phyloP scores from a whole-genome alignment of 768 basidiomycete genomes.

The Lentinus brumalis region DNA sequence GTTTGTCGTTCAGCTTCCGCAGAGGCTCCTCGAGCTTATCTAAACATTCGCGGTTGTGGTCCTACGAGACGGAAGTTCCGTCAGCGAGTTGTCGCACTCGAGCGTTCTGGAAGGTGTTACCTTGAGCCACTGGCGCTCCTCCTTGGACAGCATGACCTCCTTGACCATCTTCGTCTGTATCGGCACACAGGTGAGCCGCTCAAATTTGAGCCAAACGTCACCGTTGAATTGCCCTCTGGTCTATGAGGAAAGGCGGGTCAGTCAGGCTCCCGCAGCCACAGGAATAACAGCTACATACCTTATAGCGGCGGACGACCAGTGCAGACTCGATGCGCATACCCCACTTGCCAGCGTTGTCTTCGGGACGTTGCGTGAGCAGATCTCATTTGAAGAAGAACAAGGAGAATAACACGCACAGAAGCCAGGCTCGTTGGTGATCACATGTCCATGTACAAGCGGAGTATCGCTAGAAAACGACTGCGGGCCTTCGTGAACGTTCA shows the following conservation, averaged over 20 bases:
- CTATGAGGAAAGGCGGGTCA: slow-evolving; percentile 34
- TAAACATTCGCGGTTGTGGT: slow-evolving; percentile 78
- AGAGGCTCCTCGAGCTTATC: slow-evolving; percentile 65
- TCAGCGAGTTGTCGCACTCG: background rate
- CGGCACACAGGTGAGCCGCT: slow-evolving; percentile 91
- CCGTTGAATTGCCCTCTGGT: slow-evolving; percentile 74
- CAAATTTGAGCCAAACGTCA: slow-evolving; percentile 85
- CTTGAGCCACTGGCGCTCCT: slow-evolving; percentile 87
- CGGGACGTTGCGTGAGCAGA: background rate
- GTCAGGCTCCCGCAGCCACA: background rate
- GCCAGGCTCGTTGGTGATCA: slow-evolving; percentile 94
- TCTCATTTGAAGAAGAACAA: background rate
- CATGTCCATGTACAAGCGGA: slow-evolving; percentile 80
- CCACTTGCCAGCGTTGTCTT: slow-evolving; percentile 75
- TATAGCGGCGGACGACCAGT: slow-evolving; percentile 68
- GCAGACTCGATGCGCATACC: slow-evolving; percentile 94
- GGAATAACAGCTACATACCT: slow-evolving; percentile 38
- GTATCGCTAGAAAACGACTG: slow-evolving; percentile 73
- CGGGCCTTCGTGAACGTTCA: slow-evolving; percentile 85
- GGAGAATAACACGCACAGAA: slow-evolving; percentile 62
- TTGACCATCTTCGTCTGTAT: slow-evolving; percentile 92
- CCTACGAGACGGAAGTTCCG: slow-evolving; percentile 38
- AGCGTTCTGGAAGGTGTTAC: slow-evolving; percentile 32
- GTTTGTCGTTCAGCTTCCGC: slow-evolving; percentile 75
- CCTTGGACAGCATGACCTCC: slow-evolving; percentile 77